A percentile compares a stretch with the other conserved stretches of the same genome.
Evolutionary conservation across 2,329 filamentous ascomycete genomes (phyloP).

Genomic region (Septoria linicola): DNA sequence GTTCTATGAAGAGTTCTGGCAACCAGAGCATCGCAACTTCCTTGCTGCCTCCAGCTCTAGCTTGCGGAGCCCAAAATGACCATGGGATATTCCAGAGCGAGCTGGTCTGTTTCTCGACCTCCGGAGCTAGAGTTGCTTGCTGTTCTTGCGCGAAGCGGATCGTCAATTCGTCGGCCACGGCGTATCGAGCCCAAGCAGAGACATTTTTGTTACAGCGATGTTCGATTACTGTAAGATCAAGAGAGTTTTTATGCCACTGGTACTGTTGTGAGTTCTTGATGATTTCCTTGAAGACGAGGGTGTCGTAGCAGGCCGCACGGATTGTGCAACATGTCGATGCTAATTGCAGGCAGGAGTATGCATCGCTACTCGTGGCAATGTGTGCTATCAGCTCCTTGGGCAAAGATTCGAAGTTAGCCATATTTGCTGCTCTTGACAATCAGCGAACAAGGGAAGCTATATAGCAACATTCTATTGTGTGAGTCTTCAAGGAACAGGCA

Average conservation of each 20-base stretch:
- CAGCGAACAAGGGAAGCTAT: neutral
- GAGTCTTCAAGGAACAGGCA: neutral
- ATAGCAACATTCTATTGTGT: neutral
- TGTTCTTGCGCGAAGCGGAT: conserved; percentile 2
- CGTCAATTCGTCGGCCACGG: conserved; percentile 18
- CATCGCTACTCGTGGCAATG: conserved; percentile 20
- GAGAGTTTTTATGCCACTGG: conserved; percentile 1
- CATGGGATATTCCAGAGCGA: too few species aligned
- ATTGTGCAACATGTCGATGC: conserved; percentile 15
- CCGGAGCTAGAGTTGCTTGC: neutral
- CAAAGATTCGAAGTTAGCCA: conserved; percentile 14
- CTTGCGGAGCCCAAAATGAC: neutral
- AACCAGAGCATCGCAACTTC: conserved; percentile 12
- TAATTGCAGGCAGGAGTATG: conserved; percentile 13
- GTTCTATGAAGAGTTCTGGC: conserved; percentile 16
- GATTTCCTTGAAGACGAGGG: conserved; percentile 19
- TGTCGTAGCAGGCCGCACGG: conserved; percentile 20
- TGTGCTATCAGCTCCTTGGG: conserved; percentile 24
- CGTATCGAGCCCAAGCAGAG: conserved; percentile 20
- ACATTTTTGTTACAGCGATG: conserved; percentile 14
- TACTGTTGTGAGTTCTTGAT: conserved; percentile 5
- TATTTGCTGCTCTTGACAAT: neutral
- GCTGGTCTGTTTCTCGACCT: neutral
- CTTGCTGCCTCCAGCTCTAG: conserved; percentile 1
- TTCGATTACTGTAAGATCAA: conserved; percentile 15